Conservation (phyloP, 805 yeast species). For the Metschnikowia corniflorae region DNA sequence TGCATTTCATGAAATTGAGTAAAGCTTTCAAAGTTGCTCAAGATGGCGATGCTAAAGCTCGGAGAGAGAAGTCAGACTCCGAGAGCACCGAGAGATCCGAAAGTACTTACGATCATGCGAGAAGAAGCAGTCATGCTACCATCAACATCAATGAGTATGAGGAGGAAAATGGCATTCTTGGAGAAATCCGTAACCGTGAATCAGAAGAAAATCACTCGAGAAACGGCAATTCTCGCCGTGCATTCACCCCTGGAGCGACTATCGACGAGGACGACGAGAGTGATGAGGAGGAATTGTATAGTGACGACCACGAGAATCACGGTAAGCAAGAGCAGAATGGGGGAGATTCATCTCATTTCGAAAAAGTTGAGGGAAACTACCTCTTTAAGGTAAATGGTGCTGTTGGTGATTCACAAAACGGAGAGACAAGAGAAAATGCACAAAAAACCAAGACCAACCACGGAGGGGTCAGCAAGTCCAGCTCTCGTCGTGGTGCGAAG, state of each 20-base stretch:
- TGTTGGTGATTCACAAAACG: too few species aligned
- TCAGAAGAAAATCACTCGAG: constrained; percentile 1
- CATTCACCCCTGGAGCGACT: constrained; percentile 4
- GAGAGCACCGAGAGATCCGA: constrained; percentile 18
- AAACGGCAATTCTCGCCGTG: constrained; percentile 5
- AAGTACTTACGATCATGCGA: constrained; percentile 5
- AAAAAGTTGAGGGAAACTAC: constrained; percentile 1
- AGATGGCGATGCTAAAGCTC: constrained; percentile 30
- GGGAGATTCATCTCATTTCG: too few species aligned
- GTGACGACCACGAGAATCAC: background rate
- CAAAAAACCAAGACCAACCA: constrained; percentile 14
- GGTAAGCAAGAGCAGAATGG: background rate
- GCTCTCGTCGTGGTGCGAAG: constrained; percentile 10
- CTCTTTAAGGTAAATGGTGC: background rate
- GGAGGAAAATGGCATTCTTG: constrained; percentile 28
- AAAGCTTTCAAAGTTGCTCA: constrained; percentile 51
- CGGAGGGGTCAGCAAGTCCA: background rate
- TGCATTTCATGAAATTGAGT: constrained; percentile 57
- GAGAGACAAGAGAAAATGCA: background rate
- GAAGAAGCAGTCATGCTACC: constrained; percentile 21
- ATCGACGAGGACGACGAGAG: constrained; percentile 17
- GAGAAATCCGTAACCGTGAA: constrained; percentile 3
- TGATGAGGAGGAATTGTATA: constrained; percentile 5
- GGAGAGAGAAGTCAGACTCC: constrained; percentile 20
- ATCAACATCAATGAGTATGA: constrained; percentile 26